Percentiles rank a stretch among this genome's conserved stretches.
phyloP scores from a whole-genome alignment of 768 basidiomycete genomes.

The Kwoniella europaea region DNA sequence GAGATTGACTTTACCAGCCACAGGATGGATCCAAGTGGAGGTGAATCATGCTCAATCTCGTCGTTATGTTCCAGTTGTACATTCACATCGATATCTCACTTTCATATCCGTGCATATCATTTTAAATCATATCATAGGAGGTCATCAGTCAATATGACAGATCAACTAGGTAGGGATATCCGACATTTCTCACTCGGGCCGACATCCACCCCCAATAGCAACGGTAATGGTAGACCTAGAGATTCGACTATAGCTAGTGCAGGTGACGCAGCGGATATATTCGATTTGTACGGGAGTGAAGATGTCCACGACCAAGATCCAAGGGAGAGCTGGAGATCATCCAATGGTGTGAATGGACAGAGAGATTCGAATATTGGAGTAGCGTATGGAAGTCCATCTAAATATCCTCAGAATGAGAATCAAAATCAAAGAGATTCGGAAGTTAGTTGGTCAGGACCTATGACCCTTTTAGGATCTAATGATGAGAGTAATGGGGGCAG shows the following conservation, averaged over 20 bases:
- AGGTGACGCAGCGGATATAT: conserved; percentile 43
- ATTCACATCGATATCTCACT: background rate
- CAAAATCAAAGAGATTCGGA: background rate
- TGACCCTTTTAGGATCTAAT: background rate
- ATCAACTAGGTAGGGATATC: background rate
- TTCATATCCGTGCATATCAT: background rate
- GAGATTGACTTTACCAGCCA: background rate
- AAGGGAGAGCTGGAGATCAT: conserved; percentile 5
- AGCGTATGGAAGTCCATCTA: conserved; percentile 2
- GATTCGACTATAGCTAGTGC: conserved; percentile 41
- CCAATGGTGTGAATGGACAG: background rate
- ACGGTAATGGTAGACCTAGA: conserved; percentile 19
- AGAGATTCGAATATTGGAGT: conserved; percentile 12
- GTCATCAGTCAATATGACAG: background rate
- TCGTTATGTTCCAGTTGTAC: background rate
- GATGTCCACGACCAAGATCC: background rate
- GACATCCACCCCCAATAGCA: background rate
- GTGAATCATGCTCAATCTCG: background rate
- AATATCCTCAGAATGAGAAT: background rate
- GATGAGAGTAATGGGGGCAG: background rate
- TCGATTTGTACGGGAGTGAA: conserved; percentile 36
- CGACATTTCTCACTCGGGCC: conserved; percentile 7
- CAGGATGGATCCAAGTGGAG: background rate
- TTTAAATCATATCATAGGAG: background rate
- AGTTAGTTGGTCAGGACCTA: conserved; percentile 7